Percentiles rank a stretch among this genome's conserved stretches.
Evolutionary conservation across 2,329 filamentous ascomycete species (phyloP).

Genomic region (Chrysoporthe deuterocubensis): DNA sequence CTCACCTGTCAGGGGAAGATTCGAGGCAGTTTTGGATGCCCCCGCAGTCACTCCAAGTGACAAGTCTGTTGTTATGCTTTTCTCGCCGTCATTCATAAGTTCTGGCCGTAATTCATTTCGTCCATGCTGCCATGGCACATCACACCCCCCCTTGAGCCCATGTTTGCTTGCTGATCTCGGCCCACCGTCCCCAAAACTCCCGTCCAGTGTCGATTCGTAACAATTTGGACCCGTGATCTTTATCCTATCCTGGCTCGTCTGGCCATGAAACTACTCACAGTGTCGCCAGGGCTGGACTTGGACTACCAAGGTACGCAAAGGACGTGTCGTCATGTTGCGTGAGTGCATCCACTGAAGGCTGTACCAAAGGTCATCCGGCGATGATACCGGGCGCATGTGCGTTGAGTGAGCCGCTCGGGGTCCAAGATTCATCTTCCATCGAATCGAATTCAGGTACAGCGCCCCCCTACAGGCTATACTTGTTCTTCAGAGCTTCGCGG

Average conservation of each 20-base stretch:
- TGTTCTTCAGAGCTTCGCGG: constrained; percentile 51
- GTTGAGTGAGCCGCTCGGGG: neutral
- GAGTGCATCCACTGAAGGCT: neutral
- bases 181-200: neutral
- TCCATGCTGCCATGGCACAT: neutral
- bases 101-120: neutral
- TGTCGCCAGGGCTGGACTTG: neutral
- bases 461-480: constrained; percentile 42
- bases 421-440: neutral
- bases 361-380: neutral
- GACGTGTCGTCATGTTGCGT: neutral
- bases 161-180: neutral
- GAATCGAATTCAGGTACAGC: neutral
- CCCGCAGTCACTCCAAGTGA: neutral
- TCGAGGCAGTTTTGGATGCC: neutral
- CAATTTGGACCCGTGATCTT: neutral
- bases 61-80: neutral
- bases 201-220: neutral
- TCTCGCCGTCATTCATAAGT: neutral
- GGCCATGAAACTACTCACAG: neutral
- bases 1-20: neutral
- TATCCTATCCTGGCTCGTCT: neutral
- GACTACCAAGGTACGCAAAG: neutral
- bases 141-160: neutral
- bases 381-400: neutral